A percentile compares a stretch with the other conserved stretches of the same genome.
These are phyloP conservation scores for Neofusicoccum ribis DNA, from an alignment of 2,329 filamentous ascomycete genomes.

Conservation along the genomic window DNA sequence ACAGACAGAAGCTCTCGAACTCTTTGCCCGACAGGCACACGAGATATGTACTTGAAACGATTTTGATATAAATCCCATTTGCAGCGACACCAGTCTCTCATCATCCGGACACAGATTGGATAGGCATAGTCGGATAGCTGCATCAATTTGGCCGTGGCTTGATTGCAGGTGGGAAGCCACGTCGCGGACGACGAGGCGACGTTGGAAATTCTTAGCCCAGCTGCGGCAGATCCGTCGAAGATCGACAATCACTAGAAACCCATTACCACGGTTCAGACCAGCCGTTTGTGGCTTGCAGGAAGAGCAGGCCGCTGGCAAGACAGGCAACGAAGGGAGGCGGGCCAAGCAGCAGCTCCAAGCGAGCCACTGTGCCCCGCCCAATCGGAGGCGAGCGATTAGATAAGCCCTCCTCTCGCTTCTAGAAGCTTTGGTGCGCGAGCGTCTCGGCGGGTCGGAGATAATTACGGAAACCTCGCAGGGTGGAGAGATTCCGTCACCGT, in stretches of 20 bases:
- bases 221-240: not conserved
- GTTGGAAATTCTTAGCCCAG: not conserved
- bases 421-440: not conserved
- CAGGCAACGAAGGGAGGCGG: not conserved
- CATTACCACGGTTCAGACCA: constrained; percentile 4
- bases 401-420: not conserved
- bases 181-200: not conserved
- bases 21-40: not conserved
- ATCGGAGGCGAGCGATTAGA: not conserved
- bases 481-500: not conserved
- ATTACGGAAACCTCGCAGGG: not conserved
- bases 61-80: not conserved
- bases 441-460: not conserved
- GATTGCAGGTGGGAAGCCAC: too few species aligned
- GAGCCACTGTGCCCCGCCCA: not conserved
- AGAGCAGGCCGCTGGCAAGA: not conserved
- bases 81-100: too few species aligned
- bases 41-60: not conserved
- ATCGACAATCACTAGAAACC: not conserved
- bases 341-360: not conserved
- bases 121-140: too few species aligned
- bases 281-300: constrained; percentile 10
- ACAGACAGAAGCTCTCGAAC: too few species aligned
- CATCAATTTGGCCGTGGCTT: too few species aligned
- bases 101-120: too few species aligned